phyloP scores from a whole-genome alignment of 371 early-diverging fungal genomes.

The Mortierella sp. region DNA sequence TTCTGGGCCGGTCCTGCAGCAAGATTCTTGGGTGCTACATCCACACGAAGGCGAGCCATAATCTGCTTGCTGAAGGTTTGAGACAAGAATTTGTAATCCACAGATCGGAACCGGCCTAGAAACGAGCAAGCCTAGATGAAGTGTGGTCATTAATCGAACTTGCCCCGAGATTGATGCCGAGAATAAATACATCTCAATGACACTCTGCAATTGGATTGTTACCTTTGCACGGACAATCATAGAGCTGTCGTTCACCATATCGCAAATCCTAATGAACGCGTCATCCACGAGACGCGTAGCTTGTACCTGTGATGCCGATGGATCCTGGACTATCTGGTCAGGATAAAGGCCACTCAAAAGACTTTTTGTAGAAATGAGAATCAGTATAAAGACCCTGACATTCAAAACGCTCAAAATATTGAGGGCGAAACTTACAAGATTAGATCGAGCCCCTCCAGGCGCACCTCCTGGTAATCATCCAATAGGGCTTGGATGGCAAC shows the following conservation, averaged over 20 bases:
- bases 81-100: constrained; percentile 64
- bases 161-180: no score
- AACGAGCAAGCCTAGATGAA: constrained; percentile 65
- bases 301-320: constrained; percentile 55
- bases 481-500: constrained; percentile 66
- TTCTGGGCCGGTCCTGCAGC: constrained; percentile 52
- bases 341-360: constrained; percentile 63
- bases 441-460: constrained; percentile 71
- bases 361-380: constrained; percentile 15
- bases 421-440: constrained; percentile 61
- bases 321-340: constrained; percentile 59
- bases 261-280: constrained; percentile 80
- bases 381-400: neutral
- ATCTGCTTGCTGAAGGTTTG: constrained; percentile 84
- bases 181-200: neutral
- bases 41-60: constrained; percentile 67
- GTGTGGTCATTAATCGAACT: no score
- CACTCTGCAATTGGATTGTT: neutral
- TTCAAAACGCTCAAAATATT: neutral
- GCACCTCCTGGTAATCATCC: constrained; percentile 78
- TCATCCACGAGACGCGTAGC: constrained; percentile 77
- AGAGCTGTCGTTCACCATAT: constrained; percentile 80
- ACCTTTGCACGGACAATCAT: constrained; percentile 70
- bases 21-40: constrained; percentile 43
- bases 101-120: constrained; percentile 72